A percentile compares a stretch with the other conserved stretches of the same genome.
phyloP scores from a whole-genome alignment of 2,329 filamentous ascomycete species.

The Metarhizium robertsii region DNA sequence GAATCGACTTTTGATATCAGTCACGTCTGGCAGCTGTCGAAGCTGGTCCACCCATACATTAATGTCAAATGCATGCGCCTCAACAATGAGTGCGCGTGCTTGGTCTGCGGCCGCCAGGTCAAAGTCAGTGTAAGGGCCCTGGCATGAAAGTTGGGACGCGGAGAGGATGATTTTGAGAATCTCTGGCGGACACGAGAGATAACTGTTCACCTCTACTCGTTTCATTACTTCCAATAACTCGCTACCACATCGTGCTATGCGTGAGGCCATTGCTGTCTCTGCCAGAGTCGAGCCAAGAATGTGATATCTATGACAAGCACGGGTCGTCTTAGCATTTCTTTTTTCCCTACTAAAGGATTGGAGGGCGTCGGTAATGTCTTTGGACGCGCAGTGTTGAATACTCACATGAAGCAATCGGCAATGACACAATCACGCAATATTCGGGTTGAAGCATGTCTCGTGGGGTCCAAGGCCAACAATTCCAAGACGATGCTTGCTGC shows the following conservation, averaged over 20 bases:
- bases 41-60: constrained; percentile 31
- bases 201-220: constrained; percentile 32
- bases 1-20: constrained; percentile 31
- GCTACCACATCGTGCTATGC: constrained; percentile 29
- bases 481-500: constrained; percentile 34
- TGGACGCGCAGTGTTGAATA: constrained; percentile 1
- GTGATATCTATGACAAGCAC: constrained; percentile 24
- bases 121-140: constrained; percentile 22
- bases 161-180: constrained; percentile 36
- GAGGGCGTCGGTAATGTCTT: too few relatives aligned
- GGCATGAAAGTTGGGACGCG: constrained; percentile 33
- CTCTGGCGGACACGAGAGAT: constrained; percentile 31
- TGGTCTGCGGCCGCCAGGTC: constrained; percentile 24
- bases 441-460: constrained; percentile 19
- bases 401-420: constrained; percentile 38
- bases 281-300: constrained; percentile 29
- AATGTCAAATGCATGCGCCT: constrained; percentile 33
- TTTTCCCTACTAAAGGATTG: not conserved
- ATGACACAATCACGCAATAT: constrained; percentile 35
- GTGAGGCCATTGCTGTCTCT: constrained; percentile 25
- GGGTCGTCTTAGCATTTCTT: not conserved
- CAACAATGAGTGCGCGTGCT: constrained; percentile 29
- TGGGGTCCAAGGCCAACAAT: constrained; percentile 21
- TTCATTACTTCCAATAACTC: constrained; percentile 29
- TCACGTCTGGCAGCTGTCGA: constrained; percentile 22